Base-by-base conservation (phyloP, 306 rosid genomes). In the Phaseolus lunatus region DNA sequence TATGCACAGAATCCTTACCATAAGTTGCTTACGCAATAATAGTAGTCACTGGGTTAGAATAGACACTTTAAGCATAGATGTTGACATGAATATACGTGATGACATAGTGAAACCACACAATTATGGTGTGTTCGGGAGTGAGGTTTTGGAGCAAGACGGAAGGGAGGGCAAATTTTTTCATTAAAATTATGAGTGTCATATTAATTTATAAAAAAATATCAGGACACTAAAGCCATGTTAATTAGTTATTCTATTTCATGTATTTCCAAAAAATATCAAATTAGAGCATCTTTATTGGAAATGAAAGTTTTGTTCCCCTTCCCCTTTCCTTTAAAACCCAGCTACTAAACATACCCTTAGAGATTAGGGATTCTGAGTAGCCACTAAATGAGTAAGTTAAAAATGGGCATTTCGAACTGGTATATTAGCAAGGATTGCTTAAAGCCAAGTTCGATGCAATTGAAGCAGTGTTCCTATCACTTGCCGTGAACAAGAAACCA, bases 381-480 rank as follows among this genome's bases (percentile, higher is more conserved):
- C 39, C 37, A 74, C 20, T 18, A 7, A 7, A 72, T 72, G 57
- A 18, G 20, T 5, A 24, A 27, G 16, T 14, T 35, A 48, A 12
- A 54, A 81, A n/a, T 31, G 39, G 58, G 53, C 39, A 24, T 19
- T 18, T 81, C 6, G 18, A 14, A 27, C 29, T 16, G 35, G 67
- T 43, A 54, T 12, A 48, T n/a, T 41, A 0, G 39, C 29, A 81
- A 57, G 37, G 27, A 74, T 68, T 67, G 76, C 49, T 23, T 27
- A 47, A 23, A 12, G 26, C 76, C 35, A 52, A 26, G 39, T 58
- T 37, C 12, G 72, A 48, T 8, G 26, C 5, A 10, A 76, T 9
- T 24, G 56, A 35, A 37, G 9, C 31, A 37, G 5, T 39, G 22
- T 24, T 77, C 81, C 75, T n/a, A 53, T 26, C 35, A 3, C 47